These are phyloP conservation scores for Metarhizium humberi DNA, from an alignment of 2,329 filamentous ascomycete species.

Conservation along the genomic window DNA sequence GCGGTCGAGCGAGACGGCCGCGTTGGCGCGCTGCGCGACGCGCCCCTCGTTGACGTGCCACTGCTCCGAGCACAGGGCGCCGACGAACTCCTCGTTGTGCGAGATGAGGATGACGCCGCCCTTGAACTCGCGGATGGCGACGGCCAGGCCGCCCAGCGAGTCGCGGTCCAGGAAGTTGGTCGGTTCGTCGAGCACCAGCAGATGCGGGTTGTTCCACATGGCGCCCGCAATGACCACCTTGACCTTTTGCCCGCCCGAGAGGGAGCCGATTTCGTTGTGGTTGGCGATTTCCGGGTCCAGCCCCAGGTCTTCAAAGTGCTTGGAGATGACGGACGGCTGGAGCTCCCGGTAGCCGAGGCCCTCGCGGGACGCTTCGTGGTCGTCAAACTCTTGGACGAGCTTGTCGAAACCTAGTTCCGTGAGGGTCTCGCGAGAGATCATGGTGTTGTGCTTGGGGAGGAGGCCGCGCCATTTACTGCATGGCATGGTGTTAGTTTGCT, in stretches of 20 bases:
- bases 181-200: slow-evolving; percentile 94
- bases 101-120: slow-evolving; percentile 99
- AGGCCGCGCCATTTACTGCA: slow-evolving; percentile 77
- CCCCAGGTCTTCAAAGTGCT: slow-evolving; percentile 96
- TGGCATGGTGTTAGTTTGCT: too few species aligned
- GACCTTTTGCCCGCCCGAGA: slow-evolving; percentile 96
- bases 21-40: slow-evolving; percentile 73
- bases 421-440: slow-evolving; percentile 88
- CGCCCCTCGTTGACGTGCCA: slow-evolving; percentile 88
- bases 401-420: slow-evolving; percentile 81
- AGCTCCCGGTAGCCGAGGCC: slow-evolving; percentile 93
- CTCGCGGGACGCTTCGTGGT: slow-evolving; percentile 97
- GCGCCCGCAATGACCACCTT: slow-evolving; percentile 95
- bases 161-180: slow-evolving; percentile 99
- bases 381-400: slow-evolving; percentile 94
- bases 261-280: slow-evolving; percentile 93
- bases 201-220: slow-evolving; percentile 98
- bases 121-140: slow-evolving; percentile 96
- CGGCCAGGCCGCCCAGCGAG: slow-evolving; percentile 91
- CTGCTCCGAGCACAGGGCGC: slow-evolving; percentile 89
- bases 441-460: slow-evolving; percentile 86
- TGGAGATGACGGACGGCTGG: slow-evolving; percentile 86
- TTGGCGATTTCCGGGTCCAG: slow-evolving; percentile 97
- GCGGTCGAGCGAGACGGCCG: slow-evolving; percentile 65
- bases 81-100: slow-evolving; percentile 98